A percentile compares a stretch with the other conserved stretches of the same genome.
Evolutionary conservation across 306 rosid genomes (phyloP).

Genomic region (Comarum palustre): DNA sequence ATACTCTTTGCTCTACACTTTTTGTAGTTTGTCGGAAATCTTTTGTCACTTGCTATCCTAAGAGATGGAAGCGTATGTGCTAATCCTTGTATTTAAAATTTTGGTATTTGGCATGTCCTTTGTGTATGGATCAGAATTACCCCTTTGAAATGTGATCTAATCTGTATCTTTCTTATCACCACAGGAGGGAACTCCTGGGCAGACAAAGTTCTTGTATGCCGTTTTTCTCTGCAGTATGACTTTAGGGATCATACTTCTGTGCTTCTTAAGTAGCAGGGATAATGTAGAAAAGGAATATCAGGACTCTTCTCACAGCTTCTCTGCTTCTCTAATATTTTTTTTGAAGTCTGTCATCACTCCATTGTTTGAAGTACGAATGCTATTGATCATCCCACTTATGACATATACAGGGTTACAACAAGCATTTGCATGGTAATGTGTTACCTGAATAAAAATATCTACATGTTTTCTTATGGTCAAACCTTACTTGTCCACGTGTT

Average conservation of each 20-base stretch:
- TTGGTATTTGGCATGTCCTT: neutral
- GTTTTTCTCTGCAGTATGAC: conserved; percentile 75
- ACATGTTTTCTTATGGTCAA: conserved; percentile 24
- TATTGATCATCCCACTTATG: conserved; percentile 75
- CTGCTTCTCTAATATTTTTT: conserved; percentile 45
- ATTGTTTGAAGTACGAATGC: conserved; percentile 59
- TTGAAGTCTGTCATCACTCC: conserved; percentile 52
- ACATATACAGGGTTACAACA: conserved; percentile 92
- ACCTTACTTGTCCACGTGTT: conserved; percentile 13
- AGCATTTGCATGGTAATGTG: conserved; percentile 83
- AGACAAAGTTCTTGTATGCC: conserved; percentile 57
- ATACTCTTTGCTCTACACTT: neutral
- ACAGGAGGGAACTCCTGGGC: conserved; percentile 65
- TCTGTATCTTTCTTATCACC: conserved; percentile 27
- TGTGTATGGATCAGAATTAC: neutral
- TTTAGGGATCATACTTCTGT: conserved; percentile 69
- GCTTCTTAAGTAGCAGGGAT: conserved; percentile 57
- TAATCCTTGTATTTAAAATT: neutral
- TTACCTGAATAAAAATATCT: conserved; percentile 24
- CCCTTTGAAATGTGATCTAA: neutral
- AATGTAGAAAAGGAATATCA: conserved; percentile 32
- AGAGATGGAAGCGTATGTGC: conserved; percentile 55
- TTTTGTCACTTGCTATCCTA: conserved; percentile 63
- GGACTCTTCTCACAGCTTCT: conserved; percentile 35
- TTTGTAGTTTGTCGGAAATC: conserved; percentile 86